Percentiles rank a stretch among this genome's conserved stretches.
phyloP scores from a whole-genome alignment of 2,329 filamentous ascomycete genomes.

The Fusarium sp. region DNA sequence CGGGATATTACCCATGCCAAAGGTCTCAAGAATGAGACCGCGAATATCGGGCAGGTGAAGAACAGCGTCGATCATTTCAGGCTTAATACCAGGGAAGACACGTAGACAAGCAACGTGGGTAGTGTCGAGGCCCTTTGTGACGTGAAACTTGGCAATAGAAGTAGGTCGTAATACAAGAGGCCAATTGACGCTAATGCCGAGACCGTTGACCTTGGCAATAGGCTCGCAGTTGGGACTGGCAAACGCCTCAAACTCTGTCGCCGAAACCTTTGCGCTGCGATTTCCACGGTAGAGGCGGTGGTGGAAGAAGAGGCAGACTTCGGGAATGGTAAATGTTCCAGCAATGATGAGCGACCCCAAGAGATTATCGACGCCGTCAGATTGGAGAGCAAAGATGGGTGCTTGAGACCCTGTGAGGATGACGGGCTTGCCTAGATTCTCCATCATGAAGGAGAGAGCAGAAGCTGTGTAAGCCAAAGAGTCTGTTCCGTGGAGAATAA shows the following conservation, averaged over 20 bases:
- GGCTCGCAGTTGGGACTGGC: slow-evolving; percentile 88
- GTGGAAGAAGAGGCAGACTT: slow-evolving; percentile 95
- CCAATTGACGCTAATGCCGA: slow-evolving; percentile 87
- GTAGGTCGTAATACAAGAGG: slow-evolving; percentile 80
- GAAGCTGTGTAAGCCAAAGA: slow-evolving; percentile 91
- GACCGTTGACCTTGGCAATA: slow-evolving; percentile 83
- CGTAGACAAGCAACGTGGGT: slow-evolving; percentile 91
- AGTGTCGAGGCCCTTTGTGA: slow-evolving; percentile 82
- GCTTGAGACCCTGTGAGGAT: slow-evolving; percentile 87
- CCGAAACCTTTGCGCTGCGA: slow-evolving; percentile 87
- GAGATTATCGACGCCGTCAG: slow-evolving; percentile 91
- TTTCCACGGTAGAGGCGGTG: slow-evolving; percentile 92
- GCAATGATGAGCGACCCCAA: slow-evolving; percentile 90
- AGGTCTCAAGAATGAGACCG: slow-evolving; percentile 89
- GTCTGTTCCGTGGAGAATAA: slow-evolving; percentile 91
- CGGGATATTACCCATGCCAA: slow-evolving; percentile 92
- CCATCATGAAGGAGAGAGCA: slow-evolving; percentile 92
- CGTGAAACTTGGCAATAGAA: slow-evolving; percentile 78
- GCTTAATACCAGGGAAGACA: slow-evolving; percentile 92
- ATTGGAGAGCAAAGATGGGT: slow-evolving; percentile 90
- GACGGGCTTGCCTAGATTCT: slow-evolving; percentile 90
- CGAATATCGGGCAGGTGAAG: slow-evolving; percentile 80
- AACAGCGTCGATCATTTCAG: slow-evolving; percentile 92
- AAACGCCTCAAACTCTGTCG: slow-evolving; percentile 88
- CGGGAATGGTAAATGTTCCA: slow-evolving; percentile 91